Evolutionary conservation across 1,284 basidiomycete species (phyloP).

Genomic region (Thelephora terrestris): DNA sequence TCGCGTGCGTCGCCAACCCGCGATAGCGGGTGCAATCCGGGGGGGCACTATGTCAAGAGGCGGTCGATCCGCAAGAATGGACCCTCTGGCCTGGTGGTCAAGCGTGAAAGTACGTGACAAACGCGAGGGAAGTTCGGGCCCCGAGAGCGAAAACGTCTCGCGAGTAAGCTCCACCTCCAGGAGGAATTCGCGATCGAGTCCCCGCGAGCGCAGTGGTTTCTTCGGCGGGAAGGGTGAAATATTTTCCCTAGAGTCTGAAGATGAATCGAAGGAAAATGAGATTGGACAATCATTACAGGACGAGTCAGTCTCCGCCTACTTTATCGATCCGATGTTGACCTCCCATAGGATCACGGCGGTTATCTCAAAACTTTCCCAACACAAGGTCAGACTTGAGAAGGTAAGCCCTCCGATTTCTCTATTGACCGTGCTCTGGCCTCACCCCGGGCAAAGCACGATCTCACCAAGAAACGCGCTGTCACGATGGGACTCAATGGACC

Average conservation of each 20-base stretch:
- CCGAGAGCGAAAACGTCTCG: slow-evolving; percentile 32
- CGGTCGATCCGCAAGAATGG: slow-evolving; percentile 44
- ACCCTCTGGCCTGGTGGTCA: slow-evolving; percentile 60
- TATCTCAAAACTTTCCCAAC: slow-evolving; percentile 56
- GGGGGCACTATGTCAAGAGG: slow-evolving; percentile 50
- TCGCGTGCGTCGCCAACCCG: slow-evolving; percentile 2
- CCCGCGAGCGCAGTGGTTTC: neutral
- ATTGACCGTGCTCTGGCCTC: neutral
- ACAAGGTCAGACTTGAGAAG: slow-evolving; percentile 81
- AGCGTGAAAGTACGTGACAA: slow-evolving; percentile 51
- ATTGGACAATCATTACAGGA: slow-evolving; percentile 60
- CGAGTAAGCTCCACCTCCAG: slow-evolving; percentile 19
- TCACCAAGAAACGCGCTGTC: slow-evolving; percentile 61
- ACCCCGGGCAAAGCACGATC: slow-evolving; percentile 47
- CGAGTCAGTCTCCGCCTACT: slow-evolving; percentile 41
- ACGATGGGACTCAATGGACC: slow-evolving; percentile 85
- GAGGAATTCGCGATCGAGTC: neutral
- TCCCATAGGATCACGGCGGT: slow-evolving; percentile 62
- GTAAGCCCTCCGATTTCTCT: slow-evolving; percentile 27
- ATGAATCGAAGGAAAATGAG: slow-evolving; percentile 31
- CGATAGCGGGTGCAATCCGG: slow-evolving; percentile 18
- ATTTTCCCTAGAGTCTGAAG: slow-evolving; percentile 31
- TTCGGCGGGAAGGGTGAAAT: slow-evolving; percentile 25
- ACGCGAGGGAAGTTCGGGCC: slow-evolving; percentile 42
- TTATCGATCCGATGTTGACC: neutral